Conservation (phyloP, 2,329 filamentous ascomycete species). For the Hypoxylon sp. region DNA sequence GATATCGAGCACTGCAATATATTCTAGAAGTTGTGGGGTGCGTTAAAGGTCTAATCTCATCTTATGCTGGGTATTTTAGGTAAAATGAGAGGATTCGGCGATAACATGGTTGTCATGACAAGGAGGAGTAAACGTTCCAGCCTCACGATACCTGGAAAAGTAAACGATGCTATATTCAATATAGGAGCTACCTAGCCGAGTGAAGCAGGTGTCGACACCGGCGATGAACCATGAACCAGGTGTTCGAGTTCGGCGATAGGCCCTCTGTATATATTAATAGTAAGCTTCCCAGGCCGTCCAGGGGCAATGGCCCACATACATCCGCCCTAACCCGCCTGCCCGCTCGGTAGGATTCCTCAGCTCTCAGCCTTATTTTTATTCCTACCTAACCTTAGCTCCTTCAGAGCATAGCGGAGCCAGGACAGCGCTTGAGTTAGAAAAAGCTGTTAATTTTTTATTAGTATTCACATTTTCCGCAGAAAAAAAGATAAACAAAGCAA, state of each 20-base stretch:
- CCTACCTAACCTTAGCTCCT: background rate
- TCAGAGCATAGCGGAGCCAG: background rate
- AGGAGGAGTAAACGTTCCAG: background rate
- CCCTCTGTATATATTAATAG: constrained; percentile 21
- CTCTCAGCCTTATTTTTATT: constrained; percentile 31
- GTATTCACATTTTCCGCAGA: background rate
- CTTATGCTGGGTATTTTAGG: background rate
- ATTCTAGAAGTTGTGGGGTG: background rate
- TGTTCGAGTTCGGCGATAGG: constrained; percentile 5
- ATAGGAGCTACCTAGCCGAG: constrained; percentile 17
- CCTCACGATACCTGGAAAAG: background rate
- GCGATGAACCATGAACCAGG: constrained; percentile 2
- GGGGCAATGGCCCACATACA: constrained; percentile 28
- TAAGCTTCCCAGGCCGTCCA: constrained; percentile 2
- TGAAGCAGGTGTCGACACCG: constrained; percentile 23
- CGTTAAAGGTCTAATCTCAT: background rate
- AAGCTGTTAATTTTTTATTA: background rate
- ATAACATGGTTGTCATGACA: background rate
- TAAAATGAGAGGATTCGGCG: background rate
- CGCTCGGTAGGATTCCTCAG: constrained; percentile 38
- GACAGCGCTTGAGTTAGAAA: background rate
- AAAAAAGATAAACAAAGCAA: background rate
- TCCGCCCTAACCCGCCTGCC: constrained; percentile 28
- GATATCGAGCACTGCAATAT: background rate
- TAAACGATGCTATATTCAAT: background rate